Evolutionary conservation across 441 rosid genomes (phyloP).

Genomic region (Sinapis alba): DNA sequence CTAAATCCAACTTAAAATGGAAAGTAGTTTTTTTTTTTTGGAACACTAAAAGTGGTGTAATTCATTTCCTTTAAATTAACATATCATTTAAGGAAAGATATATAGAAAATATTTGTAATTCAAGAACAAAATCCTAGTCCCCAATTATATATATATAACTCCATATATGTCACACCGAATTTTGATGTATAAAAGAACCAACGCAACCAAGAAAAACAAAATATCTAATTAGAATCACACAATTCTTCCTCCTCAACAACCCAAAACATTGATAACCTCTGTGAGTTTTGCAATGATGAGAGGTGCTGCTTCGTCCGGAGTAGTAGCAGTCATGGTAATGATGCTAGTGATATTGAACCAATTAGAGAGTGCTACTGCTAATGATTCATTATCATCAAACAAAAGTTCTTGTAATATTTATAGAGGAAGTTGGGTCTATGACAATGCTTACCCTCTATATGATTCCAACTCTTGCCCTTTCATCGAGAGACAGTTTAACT

Average conservation of each 20-base stretch:
- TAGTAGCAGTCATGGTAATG: constrained; percentile 27
- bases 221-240: constrained; percentile 8
- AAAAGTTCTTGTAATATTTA: constrained; percentile 49
- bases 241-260: constrained; percentile 35
- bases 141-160: background rate
- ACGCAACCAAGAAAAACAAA: background rate
- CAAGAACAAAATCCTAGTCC: background rate
- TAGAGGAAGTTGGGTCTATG: constrained; percentile 65
- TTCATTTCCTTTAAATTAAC: background rate
- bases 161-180: background rate
- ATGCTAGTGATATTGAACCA: constrained; percentile 28
- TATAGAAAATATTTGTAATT: background rate
- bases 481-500: constrained; percentile 59
- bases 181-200: constrained; percentile 9
- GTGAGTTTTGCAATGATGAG: constrained; percentile 36
- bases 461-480: constrained; percentile 59
- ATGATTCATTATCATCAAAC: constrained; percentile 11
- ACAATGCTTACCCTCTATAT: constrained; percentile 63
- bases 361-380: constrained; percentile 14
- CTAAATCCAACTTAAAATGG: background rate
- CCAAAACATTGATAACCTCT: constrained; percentile 27
- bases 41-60: too few relatives aligned
- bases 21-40: too few relatives aligned
- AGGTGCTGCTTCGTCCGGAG: constrained; percentile 14
- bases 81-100: background rate